Percentiles rank a stretch among this genome's conserved stretches.
phyloP scores from a whole-genome alignment of 2,329 filamentous ascomycete species.

The Diplodia scrobiculata region DNA sequence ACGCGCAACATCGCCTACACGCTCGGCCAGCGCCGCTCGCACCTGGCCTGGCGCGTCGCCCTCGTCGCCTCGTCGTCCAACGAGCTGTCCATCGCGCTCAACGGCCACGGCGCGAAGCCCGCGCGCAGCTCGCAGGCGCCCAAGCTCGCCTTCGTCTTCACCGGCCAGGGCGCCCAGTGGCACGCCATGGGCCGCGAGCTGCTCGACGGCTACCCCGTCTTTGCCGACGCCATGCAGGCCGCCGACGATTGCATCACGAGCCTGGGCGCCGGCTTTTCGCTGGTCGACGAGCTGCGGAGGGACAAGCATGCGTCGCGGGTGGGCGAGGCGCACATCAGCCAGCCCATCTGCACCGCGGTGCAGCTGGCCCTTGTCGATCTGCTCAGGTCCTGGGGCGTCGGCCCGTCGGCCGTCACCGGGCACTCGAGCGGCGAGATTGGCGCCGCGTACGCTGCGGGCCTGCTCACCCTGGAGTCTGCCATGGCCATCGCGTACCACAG shows the following conservation, averaged over 20 bases:
- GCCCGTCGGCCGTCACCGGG: conserved; percentile 36
- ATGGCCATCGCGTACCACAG: conserved; percentile 38
- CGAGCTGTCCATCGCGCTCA: conserved; percentile 17
- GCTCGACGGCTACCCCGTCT: conserved; percentile 27
- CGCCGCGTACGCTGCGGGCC: conserved; percentile 36
- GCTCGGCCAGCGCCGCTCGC: conserved; percentile 25
- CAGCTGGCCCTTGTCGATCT: conserved; percentile 39
- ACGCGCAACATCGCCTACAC: conserved; percentile 29
- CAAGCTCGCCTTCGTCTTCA: conserved; percentile 36
- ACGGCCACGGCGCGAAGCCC: conserved; percentile 4
- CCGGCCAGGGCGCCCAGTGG: conserved; percentile 41
- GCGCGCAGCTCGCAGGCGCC: neutral
- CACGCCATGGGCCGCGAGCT: conserved; percentile 31
- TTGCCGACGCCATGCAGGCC: neutral
- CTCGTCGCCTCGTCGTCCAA: conserved; percentile 13
- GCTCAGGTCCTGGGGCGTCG: conserved; percentile 36
- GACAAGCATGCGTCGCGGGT: conserved; percentile 33
- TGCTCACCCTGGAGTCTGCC: conserved; percentile 32
- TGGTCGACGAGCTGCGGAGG: conserved; percentile 35
- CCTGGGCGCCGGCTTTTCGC: conserved; percentile 30
- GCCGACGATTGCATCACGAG: conserved; percentile 28
- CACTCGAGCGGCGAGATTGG: conserved; percentile 41
- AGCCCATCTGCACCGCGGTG: conserved; percentile 36
- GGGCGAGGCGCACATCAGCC: conserved; percentile 35
- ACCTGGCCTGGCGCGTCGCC: conserved; percentile 11